These are phyloP conservation scores for Phytophthora niederhauseri DNA, from an alignment of 352 stramenopile species.

Conservation along the genomic window DNA sequence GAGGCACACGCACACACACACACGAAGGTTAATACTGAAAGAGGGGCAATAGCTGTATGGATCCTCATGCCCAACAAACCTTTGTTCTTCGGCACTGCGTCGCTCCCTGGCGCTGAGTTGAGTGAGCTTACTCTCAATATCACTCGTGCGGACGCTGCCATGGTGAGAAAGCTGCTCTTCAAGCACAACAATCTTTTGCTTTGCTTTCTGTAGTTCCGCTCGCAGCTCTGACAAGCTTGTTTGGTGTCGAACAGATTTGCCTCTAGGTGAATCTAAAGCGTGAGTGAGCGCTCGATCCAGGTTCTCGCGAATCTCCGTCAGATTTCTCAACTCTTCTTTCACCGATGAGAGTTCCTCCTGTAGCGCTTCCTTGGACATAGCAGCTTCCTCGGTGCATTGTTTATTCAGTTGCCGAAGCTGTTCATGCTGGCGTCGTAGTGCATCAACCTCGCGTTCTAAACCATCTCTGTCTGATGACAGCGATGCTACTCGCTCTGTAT, in stretches of 20 bases:
- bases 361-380: not conserved
- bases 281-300: slow-evolving; percentile 30
- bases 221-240: slow-evolving; percentile 34
- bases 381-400: slow-evolving; percentile 11
- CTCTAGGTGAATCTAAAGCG: slow-evolving; percentile 26
- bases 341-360: slow-evolving; percentile 19
- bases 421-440: slow-evolving; percentile 16
- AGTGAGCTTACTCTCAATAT: slow-evolving; percentile 44
- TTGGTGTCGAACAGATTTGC: slow-evolving; percentile 21
- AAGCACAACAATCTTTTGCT: slow-evolving; percentile 50
- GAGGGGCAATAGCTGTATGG: not conserved
- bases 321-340: slow-evolving; percentile 24
- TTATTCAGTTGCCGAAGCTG: slow-evolving; percentile 13
- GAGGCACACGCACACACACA: not conserved
- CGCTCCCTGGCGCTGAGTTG: slow-evolving; percentile 44
- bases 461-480: slow-evolving; percentile 13
- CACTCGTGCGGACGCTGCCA: slow-evolving; percentile 34
- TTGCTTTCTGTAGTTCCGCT: slow-evolving; percentile 60
- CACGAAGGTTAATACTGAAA: not conserved
- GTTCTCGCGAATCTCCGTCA: slow-evolving; percentile 34
- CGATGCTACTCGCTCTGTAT: slow-evolving; percentile 6
- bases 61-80: slow-evolving; percentile 29
- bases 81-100: slow-evolving; percentile 53
- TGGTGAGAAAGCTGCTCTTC: slow-evolving; percentile 48
- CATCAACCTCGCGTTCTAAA: slow-evolving; percentile 18